Evolutionary conservation across 2,329 filamentous ascomycete species (phyloP), one percentile per base, ranked within the genome.

Genomic region (Clonostachys chloroleuca): DNA sequence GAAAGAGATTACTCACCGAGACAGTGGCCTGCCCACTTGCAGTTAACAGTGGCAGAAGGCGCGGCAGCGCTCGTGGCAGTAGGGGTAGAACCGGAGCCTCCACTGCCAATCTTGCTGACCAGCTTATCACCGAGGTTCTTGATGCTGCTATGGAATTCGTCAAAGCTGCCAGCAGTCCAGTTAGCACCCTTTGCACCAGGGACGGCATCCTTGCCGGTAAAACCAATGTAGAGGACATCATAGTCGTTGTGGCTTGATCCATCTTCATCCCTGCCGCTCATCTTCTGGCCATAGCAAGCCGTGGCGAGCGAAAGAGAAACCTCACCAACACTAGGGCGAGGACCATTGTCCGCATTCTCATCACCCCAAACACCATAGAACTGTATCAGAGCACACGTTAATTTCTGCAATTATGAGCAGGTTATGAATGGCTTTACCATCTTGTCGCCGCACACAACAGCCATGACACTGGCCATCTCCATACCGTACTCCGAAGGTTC

Each of bases 141-240:
- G 42, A 81, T 69, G 49, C 73, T 77, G 12, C 51, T 60, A 56
- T 77, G 72, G 49, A 83, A 81, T 9, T 69, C 65, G 2, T 61
- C 59, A 13, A 65, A 71, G 44, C 58, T 68, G 3, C 54, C 56
- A 0, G 79, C 75, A 5, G 63, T 62, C 80, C 80, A 84, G 17
- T 71, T 60, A 1, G 80, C 80, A 12, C 69, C 70, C 2, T 62
- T 59, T 5, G 65, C 61, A 0, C 79, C 79, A 0, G 78, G 78
- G 2, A 82, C 74, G 0, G 80, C 79, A 10, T 74, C 69, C 0
- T 60, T 43, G 0, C 79, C 80, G 0, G 65, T 69, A 52, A 85
- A 84, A 0, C 76, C 80, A 43, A 84, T 67, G 55, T 79, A 84
- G 18, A 84, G 59, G 1, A 84, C 75, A 54, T 84, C 78, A n/a